Evolutionary conservation across 768 basidiomycete species (phyloP), one percentile per base, ranked within the genome.

Genomic region (Pleurotus pulmonarius): DNA sequence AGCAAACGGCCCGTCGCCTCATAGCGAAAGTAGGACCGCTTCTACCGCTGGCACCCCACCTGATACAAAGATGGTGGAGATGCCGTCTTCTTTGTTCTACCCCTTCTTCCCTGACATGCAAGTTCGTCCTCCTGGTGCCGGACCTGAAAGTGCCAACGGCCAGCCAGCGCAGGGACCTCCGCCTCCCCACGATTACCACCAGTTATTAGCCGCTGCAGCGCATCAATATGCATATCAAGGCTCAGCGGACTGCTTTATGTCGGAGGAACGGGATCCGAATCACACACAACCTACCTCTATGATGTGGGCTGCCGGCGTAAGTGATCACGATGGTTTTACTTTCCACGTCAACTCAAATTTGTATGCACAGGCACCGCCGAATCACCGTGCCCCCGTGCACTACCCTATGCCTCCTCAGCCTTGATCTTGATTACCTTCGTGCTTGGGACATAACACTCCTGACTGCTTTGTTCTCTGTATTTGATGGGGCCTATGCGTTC

Each of bases 61-160:
- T 0, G 69, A 70, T 47, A 45, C 40, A 8, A 75, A 74, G 56
- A 78, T 91, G 37, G 84, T 83, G 1, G 88, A 91, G 16, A 75
- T 92, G 44, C 88, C 89, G 1, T 72, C 80, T 5, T 79, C 77
- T 26, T 68, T 90, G 44, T 92, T 92, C 71, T 92, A 88, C 63
- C 90, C 90, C 0, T 89, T 90, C 73, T 90, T 78, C 63, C 85
- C 88, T 0, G 88, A 90, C 60, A 45, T 61, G 58, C 60, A 63
- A 57, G 52, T 59, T 11, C 22, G 60, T 56, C 59, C 63, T 25
- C 55, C 62, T 45, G 56, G 63, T 53, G 38, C 65, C 25, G 57
- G 61, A 52, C 46, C 47, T 26, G 58, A 56, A 16, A 60, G 49
- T 26, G 49, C 52, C 16, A 41, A 20, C 13, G 49, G 45, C 4